These are phyloP conservation scores for Coffea canephora DNA, from an alignment of 257 asterid genomes.

Conservation along the genomic window DNA sequence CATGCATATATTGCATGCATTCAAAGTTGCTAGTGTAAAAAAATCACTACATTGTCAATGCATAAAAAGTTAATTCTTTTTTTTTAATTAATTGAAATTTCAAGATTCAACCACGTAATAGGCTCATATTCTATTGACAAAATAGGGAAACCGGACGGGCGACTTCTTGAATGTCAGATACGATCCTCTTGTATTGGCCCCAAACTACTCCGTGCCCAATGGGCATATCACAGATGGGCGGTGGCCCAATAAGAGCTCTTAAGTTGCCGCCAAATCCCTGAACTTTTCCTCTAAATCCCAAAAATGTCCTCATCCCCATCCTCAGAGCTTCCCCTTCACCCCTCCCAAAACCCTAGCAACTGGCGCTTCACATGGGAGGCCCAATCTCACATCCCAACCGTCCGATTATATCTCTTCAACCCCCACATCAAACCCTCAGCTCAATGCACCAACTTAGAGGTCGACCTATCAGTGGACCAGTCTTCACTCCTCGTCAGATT, in stretches of 20 bases:
- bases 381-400: conserved; percentile 27
- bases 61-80: no score
- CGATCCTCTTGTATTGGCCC: not conserved
- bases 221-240: not conserved
- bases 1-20: no score
- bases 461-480: conserved; percentile 39
- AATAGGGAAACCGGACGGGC: no score
- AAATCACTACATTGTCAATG: no score
- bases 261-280: conserved; percentile 12
- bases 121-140: not conserved
- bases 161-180: no score
- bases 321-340: conserved; percentile 17
- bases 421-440: conserved; percentile 36
- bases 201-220: not conserved
- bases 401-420: conserved; percentile 28
- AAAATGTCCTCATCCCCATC: conserved; percentile 44
- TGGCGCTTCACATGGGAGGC: conserved; percentile 42
- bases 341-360: conserved; percentile 29
- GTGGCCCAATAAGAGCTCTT: conserved; percentile 1
- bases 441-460: conserved; percentile 46
- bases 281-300: not conserved
- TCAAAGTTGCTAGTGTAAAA: no score
- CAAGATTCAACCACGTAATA: not conserved
- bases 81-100: not conserved
- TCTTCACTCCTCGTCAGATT: conserved; percentile 52